These are phyloP conservation scores for Blastomyces silverae DNA, from an alignment of 2,329 filamentous ascomycete species.

Conservation along the genomic window DNA sequence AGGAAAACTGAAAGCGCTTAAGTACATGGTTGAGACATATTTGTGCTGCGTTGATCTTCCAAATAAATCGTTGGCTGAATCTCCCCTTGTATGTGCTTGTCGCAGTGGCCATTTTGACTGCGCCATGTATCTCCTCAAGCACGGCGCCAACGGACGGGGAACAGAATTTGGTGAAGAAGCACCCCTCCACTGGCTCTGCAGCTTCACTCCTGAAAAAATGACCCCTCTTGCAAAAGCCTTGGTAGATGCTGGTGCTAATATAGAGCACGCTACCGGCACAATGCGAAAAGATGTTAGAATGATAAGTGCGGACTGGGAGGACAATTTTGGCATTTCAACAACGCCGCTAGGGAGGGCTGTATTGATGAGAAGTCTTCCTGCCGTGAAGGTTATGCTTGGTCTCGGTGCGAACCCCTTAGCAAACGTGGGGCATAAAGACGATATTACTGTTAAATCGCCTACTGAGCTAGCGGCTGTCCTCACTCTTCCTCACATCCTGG, in stretches of 20 bases:
- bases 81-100: slow-evolving; percentile 10
- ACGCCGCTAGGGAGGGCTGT: slow-evolving; percentile 11
- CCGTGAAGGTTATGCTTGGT: slow-evolving; percentile 8
- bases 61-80: slow-evolving; percentile 9
- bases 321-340: slow-evolving; percentile 10
- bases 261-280: slow-evolving; percentile 1
- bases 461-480: slow-evolving; percentile 9
- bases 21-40: slow-evolving; percentile 10
- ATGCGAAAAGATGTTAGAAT: slow-evolving; percentile 13
- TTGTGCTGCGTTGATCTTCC: slow-evolving; percentile 4
- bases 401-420: slow-evolving; percentile 8
- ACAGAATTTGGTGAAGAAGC: slow-evolving; percentile 11
- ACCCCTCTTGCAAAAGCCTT: neutral
- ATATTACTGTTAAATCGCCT: neutral
- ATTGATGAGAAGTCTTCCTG: slow-evolving; percentile 10
- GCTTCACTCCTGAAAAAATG: slow-evolving; percentile 9
- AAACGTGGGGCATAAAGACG: neutral
- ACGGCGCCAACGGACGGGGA: neutral
- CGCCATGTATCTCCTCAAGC: slow-evolving; percentile 8
- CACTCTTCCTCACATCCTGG: slow-evolving; percentile 8
- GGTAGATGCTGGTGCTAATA: slow-evolving; percentile 3
- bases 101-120: slow-evolving; percentile 11
- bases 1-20: slow-evolving; percentile 9
- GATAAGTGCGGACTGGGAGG: slow-evolving; percentile 13
- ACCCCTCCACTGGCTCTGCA: slow-evolving; percentile 10